These are phyloP conservation scores for Chloris gayana DNA, from an alignment of 176 grass and related monocot species.

Conservation along the genomic window DNA sequence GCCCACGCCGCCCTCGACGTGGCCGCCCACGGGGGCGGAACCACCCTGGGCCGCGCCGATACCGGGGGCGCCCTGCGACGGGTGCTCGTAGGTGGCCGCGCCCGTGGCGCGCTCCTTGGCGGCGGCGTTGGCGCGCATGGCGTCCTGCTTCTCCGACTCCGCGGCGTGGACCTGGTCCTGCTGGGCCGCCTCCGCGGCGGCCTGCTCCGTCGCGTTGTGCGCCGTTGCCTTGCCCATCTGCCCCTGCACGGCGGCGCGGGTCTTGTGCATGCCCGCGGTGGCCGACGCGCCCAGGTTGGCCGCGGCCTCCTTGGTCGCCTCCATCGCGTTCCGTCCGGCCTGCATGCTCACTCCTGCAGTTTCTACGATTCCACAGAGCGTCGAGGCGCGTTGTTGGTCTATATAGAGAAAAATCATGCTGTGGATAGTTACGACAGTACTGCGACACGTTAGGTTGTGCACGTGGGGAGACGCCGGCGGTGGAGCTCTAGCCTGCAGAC, in stretches of 20 bases:
- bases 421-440: too few relatives aligned
- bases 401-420: too few relatives aligned
- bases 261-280: constrained; percentile 46
- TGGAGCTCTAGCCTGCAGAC: too few relatives aligned
- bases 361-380: too few relatives aligned
- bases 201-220: constrained; percentile 23
- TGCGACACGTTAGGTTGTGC: too few relatives aligned
- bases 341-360: constrained; percentile 38
- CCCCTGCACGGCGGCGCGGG: constrained; percentile 37
- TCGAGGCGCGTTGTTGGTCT: too few relatives aligned
- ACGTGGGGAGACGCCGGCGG: too few relatives aligned
- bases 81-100: constrained; percentile 9
- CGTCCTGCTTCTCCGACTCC: constrained; percentile 35
- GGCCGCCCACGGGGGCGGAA: constrained; percentile 18
- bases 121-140: constrained; percentile 30
- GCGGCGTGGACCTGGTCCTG: constrained; percentile 32
- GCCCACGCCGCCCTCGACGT: constrained; percentile 26
- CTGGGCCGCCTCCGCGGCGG: constrained; percentile 12
- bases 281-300: constrained; percentile 52
- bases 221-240: constrained; percentile 42
- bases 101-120: constrained; percentile 33
- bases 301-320: constrained; percentile 47
- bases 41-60: neutral
- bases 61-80: constrained; percentile 39
- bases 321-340: constrained; percentile 45